Evolutionary conservation across 306 rosid genomes (phyloP).

Genomic region (Carpinus viminea): DNA sequence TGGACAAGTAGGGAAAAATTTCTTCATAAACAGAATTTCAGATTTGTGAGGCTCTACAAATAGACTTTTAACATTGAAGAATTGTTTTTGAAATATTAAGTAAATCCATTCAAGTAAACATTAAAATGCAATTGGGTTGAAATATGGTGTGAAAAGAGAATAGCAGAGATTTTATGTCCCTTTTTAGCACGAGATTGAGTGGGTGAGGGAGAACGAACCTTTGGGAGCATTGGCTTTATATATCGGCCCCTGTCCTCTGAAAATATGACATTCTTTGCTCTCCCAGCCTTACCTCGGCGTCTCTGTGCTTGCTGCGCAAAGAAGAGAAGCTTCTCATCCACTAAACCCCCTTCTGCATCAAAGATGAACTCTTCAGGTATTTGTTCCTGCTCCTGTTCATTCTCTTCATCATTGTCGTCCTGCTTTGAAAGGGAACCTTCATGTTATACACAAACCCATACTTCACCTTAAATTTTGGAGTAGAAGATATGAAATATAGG

Average conservation of each 20-base stretch:
- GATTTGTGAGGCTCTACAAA: conserved; percentile 8
- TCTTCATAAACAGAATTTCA: conserved; percentile 8
- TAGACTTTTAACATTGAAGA: neutral
- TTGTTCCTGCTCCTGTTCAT: conserved; percentile 79
- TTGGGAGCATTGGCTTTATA: conserved; percentile 96
- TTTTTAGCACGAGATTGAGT: conserved; percentile 12
- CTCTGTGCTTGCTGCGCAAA: conserved; percentile 98
- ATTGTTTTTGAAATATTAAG: neutral
- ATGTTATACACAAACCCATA: conserved; percentile 27
- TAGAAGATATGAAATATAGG: neutral
- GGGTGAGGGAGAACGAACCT: conserved; percentile 45
- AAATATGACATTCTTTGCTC: conserved; percentile 97
- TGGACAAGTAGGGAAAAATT: neutral
- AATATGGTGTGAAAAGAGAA: conserved; percentile 15
- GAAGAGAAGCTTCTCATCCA: conserved; percentile 96
- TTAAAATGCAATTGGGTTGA: neutral
- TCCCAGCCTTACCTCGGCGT: conserved; percentile 88
- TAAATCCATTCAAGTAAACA: neutral
- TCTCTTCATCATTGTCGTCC: conserved; percentile 83
- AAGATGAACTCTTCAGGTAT: conserved; percentile 91
- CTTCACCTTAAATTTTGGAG: conserved; percentile 13
- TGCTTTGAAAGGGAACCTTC: conserved; percentile 36
- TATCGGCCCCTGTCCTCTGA: conserved; percentile 98
- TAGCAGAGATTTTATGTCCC: conserved; percentile 13
- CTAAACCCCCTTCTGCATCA: conserved; percentile 97